A percentile compares a stretch with the other conserved stretches of the same genome.
phyloP scores from a whole-genome alignment of 768 basidiomycete genomes.

The Asterophora lycoperdoides region DNA sequence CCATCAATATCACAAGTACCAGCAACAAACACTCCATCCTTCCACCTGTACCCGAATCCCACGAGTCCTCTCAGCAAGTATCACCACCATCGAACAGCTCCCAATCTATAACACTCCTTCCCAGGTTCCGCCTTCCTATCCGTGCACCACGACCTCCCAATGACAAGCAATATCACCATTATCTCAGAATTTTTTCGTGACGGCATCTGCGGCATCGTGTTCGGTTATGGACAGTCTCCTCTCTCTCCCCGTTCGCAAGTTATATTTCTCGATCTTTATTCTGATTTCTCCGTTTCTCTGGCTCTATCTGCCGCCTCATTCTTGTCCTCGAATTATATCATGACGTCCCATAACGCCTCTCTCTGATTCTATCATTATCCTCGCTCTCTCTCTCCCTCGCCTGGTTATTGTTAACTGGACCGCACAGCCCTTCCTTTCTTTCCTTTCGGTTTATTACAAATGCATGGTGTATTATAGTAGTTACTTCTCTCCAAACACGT shows the following conservation, averaged over 20 bases:
- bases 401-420: slow-evolving; percentile 4
- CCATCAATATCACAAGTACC: slow-evolving; percentile 15
- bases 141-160: slow-evolving; percentile 8
- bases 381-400: neutral
- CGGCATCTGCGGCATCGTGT: slow-evolving; percentile 7
- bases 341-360: neutral
- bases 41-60: slow-evolving; percentile 14
- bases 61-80: slow-evolving; percentile 13
- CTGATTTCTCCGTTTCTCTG: slow-evolving; percentile 6
- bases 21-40: slow-evolving; percentile 14
- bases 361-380: slow-evolving; percentile 6
- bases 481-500: neutral
- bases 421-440: slow-evolving; percentile 3
- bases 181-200: slow-evolving; percentile 16
- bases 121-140: slow-evolving; percentile 7
- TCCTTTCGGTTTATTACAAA: slow-evolving; percentile 2
- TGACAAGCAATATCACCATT: slow-evolving; percentile 19
- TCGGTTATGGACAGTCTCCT: slow-evolving; percentile 17
- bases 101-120: slow-evolving; percentile 7
- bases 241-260: neutral
- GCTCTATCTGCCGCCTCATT: neutral
- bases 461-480: slow-evolving; percentile 9
- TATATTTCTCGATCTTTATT: slow-evolving; percentile 14
- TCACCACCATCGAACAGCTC: slow-evolving; percentile 12
- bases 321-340: slow-evolving; percentile 4